These are phyloP conservation scores for Termitomyces sp. DNA, from an alignment of 768 basidiomycete genomes.

Conservation along the genomic window DNA sequence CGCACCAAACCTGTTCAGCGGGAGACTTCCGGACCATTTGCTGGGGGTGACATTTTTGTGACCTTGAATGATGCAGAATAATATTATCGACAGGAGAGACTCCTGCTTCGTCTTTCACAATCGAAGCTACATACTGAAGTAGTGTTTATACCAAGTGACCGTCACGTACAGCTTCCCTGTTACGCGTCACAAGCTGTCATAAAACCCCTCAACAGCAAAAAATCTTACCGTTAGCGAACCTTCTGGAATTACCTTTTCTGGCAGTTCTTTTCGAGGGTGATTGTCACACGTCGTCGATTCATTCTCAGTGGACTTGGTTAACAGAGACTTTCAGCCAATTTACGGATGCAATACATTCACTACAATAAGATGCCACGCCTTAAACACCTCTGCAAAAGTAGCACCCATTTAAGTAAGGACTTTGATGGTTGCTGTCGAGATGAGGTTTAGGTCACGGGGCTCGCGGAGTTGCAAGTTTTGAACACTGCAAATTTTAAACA, in stretches of 20 bases:
- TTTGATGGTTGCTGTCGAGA: not conserved
- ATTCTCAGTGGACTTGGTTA: not conserved
- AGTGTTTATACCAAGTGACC: no score
- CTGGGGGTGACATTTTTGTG: not conserved
- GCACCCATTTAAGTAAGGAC: not conserved
- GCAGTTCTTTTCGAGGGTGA: not conserved
- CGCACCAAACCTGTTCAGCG: not conserved
- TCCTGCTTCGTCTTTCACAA: not conserved
- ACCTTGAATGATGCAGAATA: not conserved
- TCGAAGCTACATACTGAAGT: no score
- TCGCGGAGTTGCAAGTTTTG: conserved; percentile 22
- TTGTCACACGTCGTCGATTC: not conserved
- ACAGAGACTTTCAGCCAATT: not conserved
- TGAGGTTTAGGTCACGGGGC: conserved; percentile 8
- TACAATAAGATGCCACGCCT: not conserved
- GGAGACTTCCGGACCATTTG: not conserved
- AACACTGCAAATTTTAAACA: conserved; percentile 19
- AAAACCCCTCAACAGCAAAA: no score
- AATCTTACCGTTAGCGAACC: no score
- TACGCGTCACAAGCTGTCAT: no score
- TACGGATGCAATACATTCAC: not conserved
- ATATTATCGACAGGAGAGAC: not conserved
- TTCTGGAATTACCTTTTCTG: not conserved
- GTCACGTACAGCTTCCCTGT: no score
- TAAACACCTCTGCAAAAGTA: not conserved